Evolutionary conservation across 257 asterid species (phyloP), one percentile per base, ranked within the genome.

Genomic region (Scutellaria galericulata): DNA sequence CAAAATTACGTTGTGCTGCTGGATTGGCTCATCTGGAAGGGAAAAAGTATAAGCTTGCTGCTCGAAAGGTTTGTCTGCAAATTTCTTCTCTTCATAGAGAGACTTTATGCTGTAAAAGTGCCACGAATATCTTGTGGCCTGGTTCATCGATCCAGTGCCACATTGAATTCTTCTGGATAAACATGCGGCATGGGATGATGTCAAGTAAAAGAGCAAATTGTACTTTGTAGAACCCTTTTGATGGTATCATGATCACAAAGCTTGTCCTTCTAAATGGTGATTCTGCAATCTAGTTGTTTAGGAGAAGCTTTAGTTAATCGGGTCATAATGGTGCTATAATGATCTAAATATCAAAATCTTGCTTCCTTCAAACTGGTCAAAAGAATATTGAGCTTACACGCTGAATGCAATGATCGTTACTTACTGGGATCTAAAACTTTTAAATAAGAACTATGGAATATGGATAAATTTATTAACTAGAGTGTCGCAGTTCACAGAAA

Each of bases 11-110:
- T 46, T 87, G 96, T 77, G 96, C 98, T 63, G 94, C 96, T 76
- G 99, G 98, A 54, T 85, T 95, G 85, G 95, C 98, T 42, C 86
- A 90, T 65, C 78, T 95, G 50, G 98, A 92, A 73, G 80, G 91
- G 72, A 88, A 66, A 74, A 88, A 92, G 64, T 95, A 95, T 79
- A 95, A 95, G 83, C 96, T 85, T 73, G 96, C 99, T 81, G 99
- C 98, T 75, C 91, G 98, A 57, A 95, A 90, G 99, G 99, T 92
- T 68, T 74, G 92, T 50, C 61, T 76, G 44, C 57, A 42, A 51
- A 44, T 31, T 31, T 52, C n/a, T 27, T 70, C 10, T 50, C 20
- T 9, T 75, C 60, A 45, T 48, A 2, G 41, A 53, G 48, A 47
- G 64, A 41, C 12, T 24, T 24, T 78, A 22, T 75, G 66, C 56